Evolutionary conservation across 768 basidiomycete genomes (phyloP), one percentile per base, ranked within the genome.

Genomic region (Leccinum ochraceum): DNA sequence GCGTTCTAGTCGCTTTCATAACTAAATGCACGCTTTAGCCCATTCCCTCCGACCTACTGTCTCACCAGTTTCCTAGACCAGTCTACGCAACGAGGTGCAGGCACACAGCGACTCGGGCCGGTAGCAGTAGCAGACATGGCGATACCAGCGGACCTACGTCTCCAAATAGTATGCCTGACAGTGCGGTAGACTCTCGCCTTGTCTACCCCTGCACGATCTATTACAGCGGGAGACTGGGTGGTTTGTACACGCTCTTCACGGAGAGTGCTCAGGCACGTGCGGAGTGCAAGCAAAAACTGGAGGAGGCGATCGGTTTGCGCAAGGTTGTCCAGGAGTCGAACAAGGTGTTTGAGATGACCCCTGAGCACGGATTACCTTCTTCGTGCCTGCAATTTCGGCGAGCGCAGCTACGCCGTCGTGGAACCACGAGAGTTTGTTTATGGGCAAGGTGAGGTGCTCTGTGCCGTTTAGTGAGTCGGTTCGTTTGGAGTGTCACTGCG

Each of bases 371-470:
- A 95, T 67, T n/a, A n/a, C 93, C 0, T 97, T 97, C 80, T 75
- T 89, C 52, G 83, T 92, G 22, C 90, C 92, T 0, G 83, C 88
- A 1, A 77, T 88, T 60, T 76, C 82, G 48, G 77, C 79, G 36
- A 80, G 78, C 14, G 69, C 71, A 4, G 59, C 71, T 1, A 54
- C 80, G 5, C 83, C 88, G 3, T 78, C 87, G 10, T 94, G 79
- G 79, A 77, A 86, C 66, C 83, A 88, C 56, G 90, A 92, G 55
- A 87, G 80, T 60, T 79, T 86, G 13, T 89, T 87, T 61, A 86
- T 81, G 1, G 92, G 92, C 17, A 92, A 88, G 71, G 95, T 97
- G 46, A 97, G 95, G 3, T 97, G 95, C 69, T 96, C 95, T 2
- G 92, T 94, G 22, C 95, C 96, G 11, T 95, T 98, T 74, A 88